Base-by-base conservation (phyloP, 2,329 filamentous ascomycete genomes). In the Ophiostoma quercus region DNA sequence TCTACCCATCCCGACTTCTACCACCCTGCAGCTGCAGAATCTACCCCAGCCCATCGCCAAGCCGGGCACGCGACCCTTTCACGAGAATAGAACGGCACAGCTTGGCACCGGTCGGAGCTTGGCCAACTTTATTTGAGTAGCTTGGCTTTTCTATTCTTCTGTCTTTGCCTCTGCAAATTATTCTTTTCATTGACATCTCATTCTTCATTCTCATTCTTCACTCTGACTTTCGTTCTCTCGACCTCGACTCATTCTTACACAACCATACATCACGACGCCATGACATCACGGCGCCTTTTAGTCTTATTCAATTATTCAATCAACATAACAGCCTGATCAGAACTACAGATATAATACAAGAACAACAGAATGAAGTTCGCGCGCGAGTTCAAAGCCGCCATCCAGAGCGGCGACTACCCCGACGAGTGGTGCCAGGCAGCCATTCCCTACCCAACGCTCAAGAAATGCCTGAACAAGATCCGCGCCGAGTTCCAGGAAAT, bases 381-480 rank as follows among this genome's bases (percentile, higher is more conserved):
- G 37, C 91, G 90, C 77, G 86, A 89, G 76, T 95, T 92, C 77
- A 87, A 89, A 76, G 85, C 89, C 75, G 84, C 85, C 67, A 84
- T 96, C n/a, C 47, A 68, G 60, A 74, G 73, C 68, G 73, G 72
- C 66, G 90, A 86, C 73, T 96, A 92, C 77, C 92, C 92, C 8
- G 80, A 85, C 67, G 87, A 89, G 76, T 89, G 86, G 87, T 81
- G 93, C 67, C 84, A 90, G 63, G 88, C 88, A 37, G 92, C 92
- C 67, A 91, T 96, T 72, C 92, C 91, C 2, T 96, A 96, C 78
- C 86, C 89, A 63, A 87, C 92, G 78, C 85, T 96, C 70, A 96
- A 96, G 80, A 96, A 96, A 81, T 92, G 91, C 79, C 89, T 96
- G 77, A 94, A 94, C 77, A 89, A 89, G 76, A 89, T 96, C 67